These are phyloP conservation scores for Theileria equi DNA, from an alignment of 169 alveolate species.

Conservation along the genomic window DNA sequence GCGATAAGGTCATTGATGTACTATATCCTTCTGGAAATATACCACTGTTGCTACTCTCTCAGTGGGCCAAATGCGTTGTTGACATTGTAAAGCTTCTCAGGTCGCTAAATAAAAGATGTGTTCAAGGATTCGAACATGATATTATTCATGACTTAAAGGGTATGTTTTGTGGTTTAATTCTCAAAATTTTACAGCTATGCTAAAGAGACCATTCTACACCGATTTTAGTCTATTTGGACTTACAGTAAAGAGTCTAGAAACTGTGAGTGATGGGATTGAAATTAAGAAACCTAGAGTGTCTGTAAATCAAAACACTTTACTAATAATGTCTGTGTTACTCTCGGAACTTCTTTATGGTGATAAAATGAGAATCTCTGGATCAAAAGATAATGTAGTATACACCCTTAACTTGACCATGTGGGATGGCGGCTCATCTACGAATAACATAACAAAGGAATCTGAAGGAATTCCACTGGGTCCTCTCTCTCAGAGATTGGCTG, in stretches of 20 bases:
- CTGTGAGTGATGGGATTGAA: constrained; percentile 4
- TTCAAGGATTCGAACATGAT: constrained; percentile 33
- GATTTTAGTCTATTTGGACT: background rate
- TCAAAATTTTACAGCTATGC: background rate
- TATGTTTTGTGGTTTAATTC: background rate
- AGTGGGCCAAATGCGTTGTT: constrained; percentile 37
- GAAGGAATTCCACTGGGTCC: background rate
- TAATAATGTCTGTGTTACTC: constrained; percentile 12
- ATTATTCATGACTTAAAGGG: constrained; percentile 14
- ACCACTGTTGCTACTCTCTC: constrained; percentile 17
- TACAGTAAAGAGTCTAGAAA: constrained; percentile 6
- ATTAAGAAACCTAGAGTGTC: constrained; percentile 10
- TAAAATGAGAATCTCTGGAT: too few relatives aligned
- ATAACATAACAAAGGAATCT: background rate
- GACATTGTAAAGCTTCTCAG: constrained; percentile 12
- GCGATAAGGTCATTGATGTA: constrained; percentile 12
- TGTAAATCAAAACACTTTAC: constrained; percentile 9
- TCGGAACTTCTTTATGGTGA: too few relatives aligned
- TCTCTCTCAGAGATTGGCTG: background rate
- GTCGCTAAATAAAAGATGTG: background rate
- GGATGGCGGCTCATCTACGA: background rate
- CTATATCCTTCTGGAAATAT: constrained; percentile 4
- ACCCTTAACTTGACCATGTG: background rate
- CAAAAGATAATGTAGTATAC: too few relatives aligned
- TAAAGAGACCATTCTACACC: background rate